Conservation (phyloP, 805 yeast genomes). For the Candida palmyrensis region DNA sequence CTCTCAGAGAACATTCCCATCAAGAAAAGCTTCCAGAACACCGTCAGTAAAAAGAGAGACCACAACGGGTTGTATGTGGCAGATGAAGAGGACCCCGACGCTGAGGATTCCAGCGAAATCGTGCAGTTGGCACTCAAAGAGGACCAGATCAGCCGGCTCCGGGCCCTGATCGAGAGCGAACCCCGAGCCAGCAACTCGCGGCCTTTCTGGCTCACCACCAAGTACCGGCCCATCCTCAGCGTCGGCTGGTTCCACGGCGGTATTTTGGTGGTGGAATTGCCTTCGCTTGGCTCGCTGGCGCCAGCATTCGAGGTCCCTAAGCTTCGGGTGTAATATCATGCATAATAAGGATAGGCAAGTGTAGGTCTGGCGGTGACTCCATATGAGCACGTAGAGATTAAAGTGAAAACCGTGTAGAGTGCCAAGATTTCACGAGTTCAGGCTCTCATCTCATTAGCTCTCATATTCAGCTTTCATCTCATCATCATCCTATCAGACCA, state of each 20-base stretch:
- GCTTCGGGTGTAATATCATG: conserved; percentile 37
- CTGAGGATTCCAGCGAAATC: conserved; percentile 5
- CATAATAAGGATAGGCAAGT: neutral
- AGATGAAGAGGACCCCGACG: conserved; percentile 14
- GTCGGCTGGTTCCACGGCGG: conserved; percentile 50
- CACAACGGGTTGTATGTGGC: conserved; percentile 37
- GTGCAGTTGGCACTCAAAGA: conserved; percentile 25
- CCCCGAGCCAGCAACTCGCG: conserved; percentile 30
- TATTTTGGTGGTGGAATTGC: conserved; percentile 59
- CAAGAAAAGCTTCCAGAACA: conserved; percentile 21
- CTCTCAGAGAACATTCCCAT: conserved; percentile 52
- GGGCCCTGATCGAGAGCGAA: conserved; percentile 37
- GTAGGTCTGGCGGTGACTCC: neutral
- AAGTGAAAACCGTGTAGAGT: neutral
- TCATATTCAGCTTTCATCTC: too few relatives aligned
- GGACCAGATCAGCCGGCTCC: conserved; percentile 24
- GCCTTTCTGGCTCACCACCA: conserved; percentile 71
- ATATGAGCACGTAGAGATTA: neutral
- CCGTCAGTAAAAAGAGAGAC: conserved; percentile 34
- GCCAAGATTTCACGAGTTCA: too few relatives aligned
- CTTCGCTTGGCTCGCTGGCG: conserved; percentile 27
- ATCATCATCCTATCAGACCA: too few relatives aligned
- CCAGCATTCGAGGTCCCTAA: conserved; percentile 65
- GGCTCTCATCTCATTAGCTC: too few relatives aligned
- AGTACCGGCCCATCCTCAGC: conserved; percentile 66